Evolutionary conservation across 2,329 filamentous ascomycete genomes (phyloP).

Genomic region (Microthyrium microscopicum): DNA sequence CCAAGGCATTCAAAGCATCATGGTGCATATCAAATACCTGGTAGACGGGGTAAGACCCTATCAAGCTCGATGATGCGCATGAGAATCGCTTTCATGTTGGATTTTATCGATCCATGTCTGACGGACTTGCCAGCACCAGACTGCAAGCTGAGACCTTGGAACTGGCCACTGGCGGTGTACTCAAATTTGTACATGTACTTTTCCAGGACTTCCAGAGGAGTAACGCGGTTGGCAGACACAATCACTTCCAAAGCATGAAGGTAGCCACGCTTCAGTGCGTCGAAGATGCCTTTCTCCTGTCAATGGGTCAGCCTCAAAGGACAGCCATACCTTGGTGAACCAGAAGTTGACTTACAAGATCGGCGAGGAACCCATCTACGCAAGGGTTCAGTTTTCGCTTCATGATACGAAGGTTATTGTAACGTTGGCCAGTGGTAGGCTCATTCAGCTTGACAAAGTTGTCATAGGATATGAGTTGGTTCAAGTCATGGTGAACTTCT

Average conservation of each 20-base stretch:
- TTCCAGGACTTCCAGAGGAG: constrained; percentile 27
- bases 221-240: constrained; percentile 23
- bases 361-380: constrained; percentile 28
- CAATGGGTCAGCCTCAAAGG: background rate
- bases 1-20: no score
- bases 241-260: constrained; percentile 31
- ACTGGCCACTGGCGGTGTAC: constrained; percentile 20
- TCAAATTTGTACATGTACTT: constrained; percentile 33
- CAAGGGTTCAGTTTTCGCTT: constrained; percentile 22
- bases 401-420: no score
- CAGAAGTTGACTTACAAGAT: constrained; percentile 27
- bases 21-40: no score
- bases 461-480: constrained; percentile 7
- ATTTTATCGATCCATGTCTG: no score
- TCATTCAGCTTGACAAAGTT: background rate
- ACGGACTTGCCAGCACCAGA: no score
- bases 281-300: constrained; percentile 34
- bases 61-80: no score
- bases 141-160: constrained; percentile 7
- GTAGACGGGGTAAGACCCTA: no score
- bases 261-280: constrained; percentile 25
- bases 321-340: no score
- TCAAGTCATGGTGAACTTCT: no score
- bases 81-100: no score
- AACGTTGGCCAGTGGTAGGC: no score